Conservation (phyloP, 1,284 basidiomycete genomes). For the Trametes polyzona region DNA sequence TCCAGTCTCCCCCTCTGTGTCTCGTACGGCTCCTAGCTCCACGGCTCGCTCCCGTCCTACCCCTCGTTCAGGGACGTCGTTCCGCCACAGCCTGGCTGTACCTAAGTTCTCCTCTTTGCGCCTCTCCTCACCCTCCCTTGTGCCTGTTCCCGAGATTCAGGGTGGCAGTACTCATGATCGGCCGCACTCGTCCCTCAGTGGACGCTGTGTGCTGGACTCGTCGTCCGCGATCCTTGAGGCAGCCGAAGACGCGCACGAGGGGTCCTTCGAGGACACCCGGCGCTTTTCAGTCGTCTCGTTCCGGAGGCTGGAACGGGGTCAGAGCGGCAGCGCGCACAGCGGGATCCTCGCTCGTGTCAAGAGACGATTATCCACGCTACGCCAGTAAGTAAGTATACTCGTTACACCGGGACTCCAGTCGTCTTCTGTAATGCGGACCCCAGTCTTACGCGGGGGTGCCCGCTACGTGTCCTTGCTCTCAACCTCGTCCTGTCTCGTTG, state of each 20-base stretch:
- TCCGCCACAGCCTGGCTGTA: conserved; percentile 6
- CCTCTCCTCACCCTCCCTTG: background rate
- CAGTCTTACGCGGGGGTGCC: background rate
- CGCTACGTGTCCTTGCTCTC: background rate
- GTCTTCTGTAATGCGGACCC: conserved; percentile 2
- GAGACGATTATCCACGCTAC: conserved; percentile 4
- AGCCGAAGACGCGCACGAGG: background rate
- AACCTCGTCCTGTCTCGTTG: background rate
- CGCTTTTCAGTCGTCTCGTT: conserved; percentile 12
- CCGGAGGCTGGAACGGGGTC: conserved; percentile 1
- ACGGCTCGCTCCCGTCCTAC: background rate
- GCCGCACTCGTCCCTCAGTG: conserved; percentile 6
- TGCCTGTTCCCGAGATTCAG: background rate
- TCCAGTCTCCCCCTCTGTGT: background rate
- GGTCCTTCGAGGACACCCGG: background rate
- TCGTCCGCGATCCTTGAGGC: background rate
- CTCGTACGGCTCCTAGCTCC: background rate
- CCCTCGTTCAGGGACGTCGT: background rate
- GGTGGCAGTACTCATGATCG: background rate
- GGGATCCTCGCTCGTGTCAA: conserved; percentile 7
- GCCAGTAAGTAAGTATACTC: background rate
- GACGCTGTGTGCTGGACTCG: background rate
- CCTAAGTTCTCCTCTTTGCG: conserved; percentile 9
- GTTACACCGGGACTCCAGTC: background rate
- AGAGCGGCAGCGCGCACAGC: background rate